Conservation (phyloP, 352 stramenopile species). For the Phytophthora chlamydospora region DNA sequence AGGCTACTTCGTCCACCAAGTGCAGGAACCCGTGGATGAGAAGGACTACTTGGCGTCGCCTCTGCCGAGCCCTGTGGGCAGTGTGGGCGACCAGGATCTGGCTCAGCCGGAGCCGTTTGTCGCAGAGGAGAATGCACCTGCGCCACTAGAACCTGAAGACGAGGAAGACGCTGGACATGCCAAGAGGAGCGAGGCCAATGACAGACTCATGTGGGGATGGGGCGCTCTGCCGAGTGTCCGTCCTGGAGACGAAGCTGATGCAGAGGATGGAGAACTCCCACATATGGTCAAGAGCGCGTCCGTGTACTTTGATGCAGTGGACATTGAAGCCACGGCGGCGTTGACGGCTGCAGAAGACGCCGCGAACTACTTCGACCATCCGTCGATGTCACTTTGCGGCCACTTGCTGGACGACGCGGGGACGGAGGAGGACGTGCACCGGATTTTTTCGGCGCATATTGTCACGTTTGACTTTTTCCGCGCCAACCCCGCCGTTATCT, state of each 20-base stretch:
- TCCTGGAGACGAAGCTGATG: slow-evolving; percentile 13
- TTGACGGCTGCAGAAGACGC: slow-evolving; percentile 2
- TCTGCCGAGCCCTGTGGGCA: slow-evolving; percentile 48
- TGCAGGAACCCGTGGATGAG: slow-evolving; percentile 59
- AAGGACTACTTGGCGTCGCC: slow-evolving; percentile 75
- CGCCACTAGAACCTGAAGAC: slow-evolving; percentile 26
- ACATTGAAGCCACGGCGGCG: slow-evolving; percentile 36
- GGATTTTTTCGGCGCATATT: slow-evolving; percentile 72
- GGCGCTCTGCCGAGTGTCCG: slow-evolving; percentile 50
- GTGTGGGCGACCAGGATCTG: slow-evolving; percentile 22
- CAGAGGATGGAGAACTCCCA: slow-evolving; percentile 27
- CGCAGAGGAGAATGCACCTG: slow-evolving; percentile 2
- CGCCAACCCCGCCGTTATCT: slow-evolving; percentile 41
- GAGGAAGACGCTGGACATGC: slow-evolving; percentile 20
- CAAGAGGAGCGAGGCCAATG: slow-evolving; percentile 23
- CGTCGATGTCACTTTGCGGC: slow-evolving; percentile 79
- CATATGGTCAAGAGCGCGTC: slow-evolving; percentile 73
- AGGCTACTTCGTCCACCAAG: slow-evolving; percentile 78
- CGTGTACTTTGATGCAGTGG: slow-evolving; percentile 83
- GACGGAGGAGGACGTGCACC: slow-evolving; percentile 49
- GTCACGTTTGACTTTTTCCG: slow-evolving; percentile 73
- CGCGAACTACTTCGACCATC: slow-evolving; percentile 41
- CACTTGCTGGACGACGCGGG: slow-evolving; percentile 54
- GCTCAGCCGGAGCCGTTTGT: slow-evolving; percentile 17
- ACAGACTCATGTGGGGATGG: slow-evolving; percentile 66